phyloP scores from a whole-genome alignment of 495 filamentous ascomycete species.

The Xylaria palmicola region DNA sequence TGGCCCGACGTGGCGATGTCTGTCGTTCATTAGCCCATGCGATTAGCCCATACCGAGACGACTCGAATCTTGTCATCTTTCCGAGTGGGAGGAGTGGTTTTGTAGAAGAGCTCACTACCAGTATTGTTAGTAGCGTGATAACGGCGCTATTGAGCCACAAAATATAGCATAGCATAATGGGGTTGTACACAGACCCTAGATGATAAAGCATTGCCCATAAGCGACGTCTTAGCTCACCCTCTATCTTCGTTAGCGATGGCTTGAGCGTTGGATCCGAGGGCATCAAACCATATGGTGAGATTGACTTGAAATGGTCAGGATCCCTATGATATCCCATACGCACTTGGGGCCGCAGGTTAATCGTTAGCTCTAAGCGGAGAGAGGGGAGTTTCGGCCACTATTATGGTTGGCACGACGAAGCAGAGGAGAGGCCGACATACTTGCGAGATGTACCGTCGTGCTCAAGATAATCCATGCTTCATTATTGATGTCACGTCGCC shows the following conservation, averaged over 20 bases:
- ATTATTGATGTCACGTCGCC: slow-evolving; percentile 32
- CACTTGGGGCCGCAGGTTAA: slow-evolving; percentile 17
- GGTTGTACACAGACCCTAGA: slow-evolving; percentile 13
- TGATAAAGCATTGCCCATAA: slow-evolving; percentile 42
- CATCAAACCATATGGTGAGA: slow-evolving; percentile 33
- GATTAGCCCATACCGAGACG: not conserved
- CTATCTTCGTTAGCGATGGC: not conserved
- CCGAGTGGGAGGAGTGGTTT: not conserved
- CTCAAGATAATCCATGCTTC: slow-evolving; percentile 41
- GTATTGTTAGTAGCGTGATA: not conserved
- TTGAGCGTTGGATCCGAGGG: not conserved
- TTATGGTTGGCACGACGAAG: not conserved
- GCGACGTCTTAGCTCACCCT: slow-evolving; percentile 45
- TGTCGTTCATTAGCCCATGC: not conserved
- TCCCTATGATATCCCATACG: slow-evolving; percentile 44
- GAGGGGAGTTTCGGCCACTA: not conserved
- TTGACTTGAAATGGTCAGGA: slow-evolving; percentile 34
- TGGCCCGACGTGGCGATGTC: slow-evolving; percentile 38
- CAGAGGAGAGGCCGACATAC: not conserved
- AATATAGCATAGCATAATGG: not conserved
- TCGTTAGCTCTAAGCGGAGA: not conserved
- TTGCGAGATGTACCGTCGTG: slow-evolving; percentile 36
- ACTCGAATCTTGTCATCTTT: not conserved
- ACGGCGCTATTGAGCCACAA: not conserved
- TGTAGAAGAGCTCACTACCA: slow-evolving; percentile 3